phyloP scores from a whole-genome alignment of 1,139 yeast species.

The Yamadazyma triangularis region DNA sequence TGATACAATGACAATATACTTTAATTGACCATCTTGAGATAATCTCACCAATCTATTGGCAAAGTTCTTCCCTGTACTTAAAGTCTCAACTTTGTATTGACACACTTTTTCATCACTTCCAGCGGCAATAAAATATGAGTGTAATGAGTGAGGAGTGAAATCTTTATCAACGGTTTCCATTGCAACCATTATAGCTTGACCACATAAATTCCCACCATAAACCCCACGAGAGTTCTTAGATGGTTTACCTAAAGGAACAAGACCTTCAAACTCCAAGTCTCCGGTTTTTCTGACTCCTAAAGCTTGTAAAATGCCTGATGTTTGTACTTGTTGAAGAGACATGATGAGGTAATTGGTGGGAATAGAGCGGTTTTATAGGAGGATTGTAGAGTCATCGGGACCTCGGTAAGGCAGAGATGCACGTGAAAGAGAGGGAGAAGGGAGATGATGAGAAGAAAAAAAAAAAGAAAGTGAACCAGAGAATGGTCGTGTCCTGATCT shows the following conservation, averaged over 20 bases:
- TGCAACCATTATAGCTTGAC: slow-evolving; percentile 38
- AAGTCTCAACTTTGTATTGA: slow-evolving; percentile 26
- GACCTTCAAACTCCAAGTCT: slow-evolving; percentile 21
- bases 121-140: slow-evolving; percentile 36
- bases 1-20: slow-evolving; percentile 31
- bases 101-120: slow-evolving; percentile 29
- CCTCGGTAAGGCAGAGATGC: no score
- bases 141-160: slow-evolving; percentile 40
- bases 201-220: slow-evolving; percentile 40
- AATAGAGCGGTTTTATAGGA: no score
- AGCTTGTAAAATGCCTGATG: slow-evolving; percentile 5
- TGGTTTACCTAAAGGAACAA: slow-evolving; percentile 31
- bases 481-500: no score
- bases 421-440: no score
- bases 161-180: slow-evolving; percentile 21
- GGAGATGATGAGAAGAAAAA: no score
- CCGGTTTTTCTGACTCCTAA: slow-evolving; percentile 22
- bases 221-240: slow-evolving; percentile 29
- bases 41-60: slow-evolving; percentile 30
- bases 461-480: no score
- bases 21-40: slow-evolving; percentile 23
- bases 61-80: slow-evolving; percentile 29
- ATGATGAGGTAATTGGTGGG: no score
- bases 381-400: no score
- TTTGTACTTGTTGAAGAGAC: slow-evolving; percentile 7